A percentile compares a stretch with the other conserved stretches of the same genome.
phyloP scores from a whole-genome alignment of 345 rosid species.

The Trapa bicornis region DNA sequence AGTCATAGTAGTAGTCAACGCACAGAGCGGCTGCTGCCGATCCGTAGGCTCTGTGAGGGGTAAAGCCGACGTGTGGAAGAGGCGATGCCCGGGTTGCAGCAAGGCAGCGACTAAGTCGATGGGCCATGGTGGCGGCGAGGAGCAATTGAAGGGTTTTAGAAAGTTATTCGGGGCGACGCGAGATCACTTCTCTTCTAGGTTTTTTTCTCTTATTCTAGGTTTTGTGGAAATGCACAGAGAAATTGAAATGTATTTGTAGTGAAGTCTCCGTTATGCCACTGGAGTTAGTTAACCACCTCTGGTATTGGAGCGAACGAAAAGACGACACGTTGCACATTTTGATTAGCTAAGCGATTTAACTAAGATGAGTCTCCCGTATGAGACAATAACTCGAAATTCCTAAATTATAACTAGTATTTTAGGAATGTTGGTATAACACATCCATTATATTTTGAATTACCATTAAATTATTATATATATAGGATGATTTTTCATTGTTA shows the following conservation, averaged over 20 bases:
- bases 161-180: neutral
- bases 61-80: constrained; percentile 9
- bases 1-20: constrained; percentile 26
- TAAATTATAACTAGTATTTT: too few species aligned
- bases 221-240: neutral
- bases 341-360: too few species aligned
- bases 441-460: too few species aligned
- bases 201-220: too few species aligned
- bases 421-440: too few species aligned
- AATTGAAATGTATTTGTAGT: too few species aligned
- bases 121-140: constrained; percentile 39
- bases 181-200: neutral
- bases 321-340: too few species aligned
- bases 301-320: too few species aligned
- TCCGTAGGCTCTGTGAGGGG: constrained; percentile 30
- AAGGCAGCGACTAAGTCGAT: constrained; percentile 32
- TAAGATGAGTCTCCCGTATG: too few species aligned
- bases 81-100: constrained; percentile 10
- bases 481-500: too few species aligned
- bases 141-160: constrained; percentile 5
- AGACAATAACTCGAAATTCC: too few species aligned
- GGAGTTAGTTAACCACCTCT: neutral
- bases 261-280: neutral
- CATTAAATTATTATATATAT: too few species aligned
- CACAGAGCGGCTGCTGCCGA: constrained; percentile 44